Evolutionary conservation across 768 basidiomycete species (phyloP).

Genomic region (Boletus reticuloceps): DNA sequence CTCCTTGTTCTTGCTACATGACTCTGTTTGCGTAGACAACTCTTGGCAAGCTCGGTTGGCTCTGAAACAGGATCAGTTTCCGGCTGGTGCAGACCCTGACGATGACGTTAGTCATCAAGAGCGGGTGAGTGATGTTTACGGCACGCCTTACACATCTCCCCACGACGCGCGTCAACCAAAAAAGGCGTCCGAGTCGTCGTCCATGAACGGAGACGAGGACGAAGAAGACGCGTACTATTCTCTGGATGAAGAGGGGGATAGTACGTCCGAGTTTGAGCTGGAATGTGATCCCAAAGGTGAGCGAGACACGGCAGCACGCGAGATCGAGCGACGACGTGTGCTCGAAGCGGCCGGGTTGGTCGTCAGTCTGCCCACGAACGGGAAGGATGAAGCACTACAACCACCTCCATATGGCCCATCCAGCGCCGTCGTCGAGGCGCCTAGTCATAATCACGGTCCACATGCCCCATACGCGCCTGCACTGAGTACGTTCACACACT

Average conservation of each 20-base stretch:
- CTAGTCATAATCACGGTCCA: background rate
- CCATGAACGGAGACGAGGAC: slow-evolving; percentile 27
- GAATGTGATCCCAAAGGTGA: slow-evolving; percentile 25
- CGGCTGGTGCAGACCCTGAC: background rate
- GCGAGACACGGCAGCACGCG: slow-evolving; percentile 55
- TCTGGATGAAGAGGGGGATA: slow-evolving; percentile 29
- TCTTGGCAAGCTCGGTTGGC: background rate
- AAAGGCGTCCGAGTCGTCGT: slow-evolving; percentile 5
- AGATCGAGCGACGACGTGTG: slow-evolving; percentile 74
- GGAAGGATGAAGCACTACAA: background rate
- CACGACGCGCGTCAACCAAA: slow-evolving; percentile 6
- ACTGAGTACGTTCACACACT: background rate
- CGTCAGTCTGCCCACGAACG: slow-evolving; percentile 41
- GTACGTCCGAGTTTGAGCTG: slow-evolving; percentile 6
- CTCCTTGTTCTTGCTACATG: slow-evolving; percentile 5
- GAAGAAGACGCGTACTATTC: slow-evolving; percentile 35
- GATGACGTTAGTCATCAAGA: slow-evolving; percentile 5
- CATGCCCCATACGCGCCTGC: background rate
- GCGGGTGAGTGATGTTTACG: slow-evolving; percentile 17
- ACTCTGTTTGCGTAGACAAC: slow-evolving; percentile 3
- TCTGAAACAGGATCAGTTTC: background rate
- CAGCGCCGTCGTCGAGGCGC: background rate
- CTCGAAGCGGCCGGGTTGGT: slow-evolving; percentile 88
- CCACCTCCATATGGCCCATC: slow-evolving; percentile 27
- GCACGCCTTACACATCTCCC: slow-evolving; percentile 24